phyloP scores from a whole-genome alignment of 2,329 filamentous ascomycete species.

The Leptographium procerum region DNA sequence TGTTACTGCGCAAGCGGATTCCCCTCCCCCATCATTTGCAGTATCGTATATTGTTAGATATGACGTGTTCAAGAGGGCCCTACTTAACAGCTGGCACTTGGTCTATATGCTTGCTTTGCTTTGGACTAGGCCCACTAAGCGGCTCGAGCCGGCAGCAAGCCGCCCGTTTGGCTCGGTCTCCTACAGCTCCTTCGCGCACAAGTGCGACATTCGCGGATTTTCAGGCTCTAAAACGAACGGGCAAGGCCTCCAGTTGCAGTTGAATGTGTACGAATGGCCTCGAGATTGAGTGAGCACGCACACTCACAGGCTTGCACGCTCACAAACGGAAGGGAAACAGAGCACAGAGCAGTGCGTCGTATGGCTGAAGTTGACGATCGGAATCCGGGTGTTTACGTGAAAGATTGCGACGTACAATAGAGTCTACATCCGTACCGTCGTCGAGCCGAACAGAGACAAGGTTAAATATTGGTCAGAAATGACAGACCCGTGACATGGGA shows the following conservation, averaged over 20 bases:
- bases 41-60: not conserved
- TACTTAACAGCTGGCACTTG: not conserved
- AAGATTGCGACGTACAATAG: not conserved
- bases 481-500: not conserved
- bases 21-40: too few relatives aligned
- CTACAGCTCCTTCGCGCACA: slow-evolving; percentile 5
- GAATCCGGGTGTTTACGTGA: not conserved
- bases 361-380: not conserved
- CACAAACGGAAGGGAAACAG: not conserved
- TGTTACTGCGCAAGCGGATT: too few relatives aligned
- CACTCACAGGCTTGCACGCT: not conserved
- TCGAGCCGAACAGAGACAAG: not conserved
- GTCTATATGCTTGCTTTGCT: not conserved
- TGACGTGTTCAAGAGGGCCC: not conserved
- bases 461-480: not conserved
- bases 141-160: slow-evolving; percentile 2
- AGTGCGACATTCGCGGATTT: not conserved
- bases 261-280: too few relatives aligned
- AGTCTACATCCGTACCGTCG: not conserved
- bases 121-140: not conserved
- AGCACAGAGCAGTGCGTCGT: not conserved
- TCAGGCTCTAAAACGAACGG: not conserved
- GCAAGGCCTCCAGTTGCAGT: not conserved
- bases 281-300: too few relatives aligned
- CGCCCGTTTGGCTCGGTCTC: slow-evolving; percentile 2